Evolutionary conservation across 495 filamentous ascomycete species (phyloP).

Genomic region (Wilcoxina mikolae): DNA sequence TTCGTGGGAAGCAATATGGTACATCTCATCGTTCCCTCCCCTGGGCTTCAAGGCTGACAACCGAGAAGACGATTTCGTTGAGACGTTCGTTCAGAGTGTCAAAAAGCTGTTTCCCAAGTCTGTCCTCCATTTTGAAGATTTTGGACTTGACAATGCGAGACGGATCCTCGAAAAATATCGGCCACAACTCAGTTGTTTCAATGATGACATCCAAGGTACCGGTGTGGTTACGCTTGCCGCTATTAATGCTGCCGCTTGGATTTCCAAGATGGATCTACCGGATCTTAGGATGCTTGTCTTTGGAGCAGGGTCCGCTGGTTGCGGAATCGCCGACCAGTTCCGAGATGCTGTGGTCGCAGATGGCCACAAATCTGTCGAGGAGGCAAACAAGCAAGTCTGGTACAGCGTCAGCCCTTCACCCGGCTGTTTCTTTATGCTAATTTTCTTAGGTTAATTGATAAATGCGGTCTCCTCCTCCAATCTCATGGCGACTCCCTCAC

Average conservation of each 20-base stretch:
- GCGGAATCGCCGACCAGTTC: conserved; percentile 68
- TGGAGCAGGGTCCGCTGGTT: conserved; percentile 58
- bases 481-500: conserved; percentile 47
- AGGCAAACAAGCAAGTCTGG: conserved; percentile 75
- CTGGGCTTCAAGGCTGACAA: conserved; percentile 4
- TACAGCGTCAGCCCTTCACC: conserved; percentile 30
- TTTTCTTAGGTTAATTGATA: conserved; percentile 59
- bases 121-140: conserved; percentile 69
- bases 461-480: conserved; percentile 58
- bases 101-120: conserved; percentile 60
- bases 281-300: conserved; percentile 62
- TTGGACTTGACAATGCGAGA: conserved; percentile 42
- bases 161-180: conserved; percentile 62
- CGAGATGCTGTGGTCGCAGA: conserved; percentile 49
- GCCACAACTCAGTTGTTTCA: conserved; percentile 64
- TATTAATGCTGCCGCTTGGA: conserved; percentile 56
- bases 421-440: background rate
- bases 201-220: conserved; percentile 84
- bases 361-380: conserved; percentile 43
- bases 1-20: conserved; percentile 57
- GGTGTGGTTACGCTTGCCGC: conserved; percentile 76
- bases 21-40: conserved; percentile 1
- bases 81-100: conserved; percentile 52
- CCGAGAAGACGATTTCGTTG: conserved; percentile 47
- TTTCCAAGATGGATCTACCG: conserved; percentile 48